Evolutionary conservation across 2,329 filamentous ascomycete species (phyloP), one percentile per base, ranked within the genome.

Genomic region (Aschersonia sp.): DNA sequence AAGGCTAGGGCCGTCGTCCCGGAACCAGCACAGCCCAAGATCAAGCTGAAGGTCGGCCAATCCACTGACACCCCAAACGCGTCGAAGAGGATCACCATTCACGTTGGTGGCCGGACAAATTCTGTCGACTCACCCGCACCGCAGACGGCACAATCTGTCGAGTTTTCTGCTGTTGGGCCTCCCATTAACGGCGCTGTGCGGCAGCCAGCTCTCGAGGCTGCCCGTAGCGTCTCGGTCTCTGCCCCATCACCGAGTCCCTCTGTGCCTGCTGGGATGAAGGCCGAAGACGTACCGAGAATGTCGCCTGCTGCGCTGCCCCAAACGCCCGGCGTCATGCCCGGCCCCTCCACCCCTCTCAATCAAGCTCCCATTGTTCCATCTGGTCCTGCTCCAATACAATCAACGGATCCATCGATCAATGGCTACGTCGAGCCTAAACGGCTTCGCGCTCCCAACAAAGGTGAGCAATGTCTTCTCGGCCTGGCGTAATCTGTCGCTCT

Each of bases 1-100:
- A 75, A 85, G 56, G 87, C 87, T 8, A 87, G 84, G 61, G 74
- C 74, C 44, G 74, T 74, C 48, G 84, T 90, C 14, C 72, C 76
- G 45, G 84, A 92, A 62, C 83, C 87, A 11, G 69, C 76, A 1
- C 78, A 82, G 56, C 78, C 84, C 37, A 87, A 87, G 59, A 84
- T 94, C 56, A 94, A 88, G 64, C 71, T 95, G 48, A 89, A 85
- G 62, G 74, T 87, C 58, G 71, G 74, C 5, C 65, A 68, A 42
- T 62, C 62, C 30, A 58, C 62, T 32, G 70, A 76, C 32, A 65
- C 68, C 8, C 63, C 73, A 1, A 55, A 57, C 42, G 63, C 67
- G 50, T 62, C 70, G 7, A 81, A 80, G 61, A 84, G 79, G 60
- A 80, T 90, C 48, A 89, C 81, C 22, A 76, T 87, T 45, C 82